Percentiles rank a stretch among this genome's conserved stretches.
phyloP scores from a whole-genome alignment of 2,329 filamentous ascomycete species.

The Trichoderma sp. region DNA sequence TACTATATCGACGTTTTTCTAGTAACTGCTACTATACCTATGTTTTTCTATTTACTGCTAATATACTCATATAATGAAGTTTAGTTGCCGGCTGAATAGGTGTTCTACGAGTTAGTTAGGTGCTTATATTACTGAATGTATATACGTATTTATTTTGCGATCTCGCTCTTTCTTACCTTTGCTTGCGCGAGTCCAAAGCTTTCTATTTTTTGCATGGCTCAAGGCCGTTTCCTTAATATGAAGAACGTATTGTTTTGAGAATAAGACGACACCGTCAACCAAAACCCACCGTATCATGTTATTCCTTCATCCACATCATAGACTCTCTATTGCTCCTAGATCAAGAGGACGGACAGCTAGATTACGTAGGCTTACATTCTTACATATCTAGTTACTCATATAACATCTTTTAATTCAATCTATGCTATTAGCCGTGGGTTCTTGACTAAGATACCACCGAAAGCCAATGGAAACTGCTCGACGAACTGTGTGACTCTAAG shows the following conservation, averaged over 20 bases:
- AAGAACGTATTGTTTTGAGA: background rate
- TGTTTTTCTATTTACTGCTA: no score
- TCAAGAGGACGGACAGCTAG: background rate
- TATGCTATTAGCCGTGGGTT: background rate
- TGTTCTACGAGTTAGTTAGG: no score
- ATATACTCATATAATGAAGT: no score
- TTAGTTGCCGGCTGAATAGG: no score
- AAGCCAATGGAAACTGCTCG: background rate
- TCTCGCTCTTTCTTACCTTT: no score
- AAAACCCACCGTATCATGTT: background rate
- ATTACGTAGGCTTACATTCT: background rate
- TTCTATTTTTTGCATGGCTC: no score
- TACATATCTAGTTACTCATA: background rate
- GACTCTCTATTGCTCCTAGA: background rate
- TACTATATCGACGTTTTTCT: no score
- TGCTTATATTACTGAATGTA: no score
- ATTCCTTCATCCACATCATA: background rate
- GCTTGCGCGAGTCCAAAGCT: no score
- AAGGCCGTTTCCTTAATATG: background rate
- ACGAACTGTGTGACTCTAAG: background rate
- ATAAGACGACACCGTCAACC: background rate
- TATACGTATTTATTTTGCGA: no score
- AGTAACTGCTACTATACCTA: no score
- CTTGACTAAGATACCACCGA: background rate
- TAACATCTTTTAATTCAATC: background rate